These are phyloP conservation scores for Termitomyces sp. DNA, from an alignment of 768 basidiomycete species.

Conservation along the genomic window DNA sequence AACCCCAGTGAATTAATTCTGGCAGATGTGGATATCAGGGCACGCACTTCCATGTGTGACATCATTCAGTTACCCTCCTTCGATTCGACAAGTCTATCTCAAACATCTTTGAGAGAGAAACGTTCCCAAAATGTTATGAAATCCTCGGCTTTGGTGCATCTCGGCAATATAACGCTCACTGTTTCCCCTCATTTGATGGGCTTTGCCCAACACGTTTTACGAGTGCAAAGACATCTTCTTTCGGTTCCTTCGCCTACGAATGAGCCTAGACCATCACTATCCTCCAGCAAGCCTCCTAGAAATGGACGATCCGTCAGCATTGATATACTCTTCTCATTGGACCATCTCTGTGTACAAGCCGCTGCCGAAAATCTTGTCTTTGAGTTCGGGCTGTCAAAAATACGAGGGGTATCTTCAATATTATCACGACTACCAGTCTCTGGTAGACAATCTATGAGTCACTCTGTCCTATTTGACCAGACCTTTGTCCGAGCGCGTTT, in stretches of 20 bases:
- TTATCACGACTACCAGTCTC: constrained; percentile 27
- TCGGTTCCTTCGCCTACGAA: constrained; percentile 12
- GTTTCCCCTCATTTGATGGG: constrained; percentile 59
- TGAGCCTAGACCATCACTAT: constrained; percentile 3
- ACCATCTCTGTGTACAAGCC: constrained; percentile 51
- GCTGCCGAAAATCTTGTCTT: constrained; percentile 69
- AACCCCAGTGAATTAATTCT: constrained; percentile 35
- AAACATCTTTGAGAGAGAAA: constrained; percentile 41
- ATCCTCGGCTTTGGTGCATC: constrained; percentile 31
- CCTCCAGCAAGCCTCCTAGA: not conserved
- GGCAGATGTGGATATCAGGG: constrained; percentile 25
- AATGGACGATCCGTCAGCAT: constrained; percentile 17
- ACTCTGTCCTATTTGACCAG: constrained; percentile 46
- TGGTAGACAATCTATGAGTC: constrained; percentile 41
- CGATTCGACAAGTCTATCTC: constrained; percentile 33
- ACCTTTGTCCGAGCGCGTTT: constrained; percentile 60
- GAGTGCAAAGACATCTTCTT: constrained; percentile 41
- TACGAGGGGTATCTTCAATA: constrained; percentile 35
- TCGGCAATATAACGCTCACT: constrained; percentile 38
- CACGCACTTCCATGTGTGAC: constrained; percentile 22
- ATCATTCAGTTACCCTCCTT: constrained; percentile 19
- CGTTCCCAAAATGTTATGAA: constrained; percentile 27
- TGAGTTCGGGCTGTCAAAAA: constrained; percentile 47
- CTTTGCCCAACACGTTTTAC: constrained; percentile 55
- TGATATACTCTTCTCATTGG: constrained; percentile 41